Base-by-base conservation (phyloP, 495 filamentous ascomycete genomes). In the Mytilinidion resinicola region DNA sequence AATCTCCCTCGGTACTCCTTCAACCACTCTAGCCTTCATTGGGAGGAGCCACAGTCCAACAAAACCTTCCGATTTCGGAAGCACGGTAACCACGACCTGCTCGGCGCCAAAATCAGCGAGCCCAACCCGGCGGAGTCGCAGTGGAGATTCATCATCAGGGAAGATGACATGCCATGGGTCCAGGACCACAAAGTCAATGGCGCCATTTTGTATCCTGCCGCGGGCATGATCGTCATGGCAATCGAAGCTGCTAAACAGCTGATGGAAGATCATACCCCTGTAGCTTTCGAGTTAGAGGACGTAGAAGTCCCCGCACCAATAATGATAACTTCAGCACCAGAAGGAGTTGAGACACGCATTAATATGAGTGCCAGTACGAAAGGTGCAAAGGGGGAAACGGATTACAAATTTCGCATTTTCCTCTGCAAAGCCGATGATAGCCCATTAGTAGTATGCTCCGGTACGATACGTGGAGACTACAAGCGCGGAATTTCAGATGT, bases 91-190 rank as follows among this genome's bases (percentile, higher is more conserved):
- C 43, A 54, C 15, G 50, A 53, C 6, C 34, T 63, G 0, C 52
- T 66, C 1, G 64, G 60, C 2, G 3, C 17, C 6, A 36, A 9
- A 11, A 11, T 57, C 7, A 36, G 46, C 12, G 33, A 25, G 2
- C 14, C 56, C 2, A 30, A 5, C 4, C 14, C 34, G 7, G 5
- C 64, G 15, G 62, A 66, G 41, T 72, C 73, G 0, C 63, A 62
- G 21, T 81, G 76, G 76, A 62, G 76, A 33, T 66, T 74, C 44
- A 68, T 74, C 41, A 37, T 80, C 3, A 55, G 69, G n/a, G 49
- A 74, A n/a, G 54, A 69, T 9, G 73, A 76, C 17, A 59, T 73
- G 3, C 77, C 77, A 7, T 78, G 76, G 76, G 25, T 78, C 0
- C 55, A 53, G 10, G 70, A 78, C 34, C 75, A 78, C 55, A 56